These are phyloP conservation scores for Clohesyomyces aquaticus DNA, from an alignment of 495 filamentous ascomycete genomes.

Conservation along the genomic window DNA sequence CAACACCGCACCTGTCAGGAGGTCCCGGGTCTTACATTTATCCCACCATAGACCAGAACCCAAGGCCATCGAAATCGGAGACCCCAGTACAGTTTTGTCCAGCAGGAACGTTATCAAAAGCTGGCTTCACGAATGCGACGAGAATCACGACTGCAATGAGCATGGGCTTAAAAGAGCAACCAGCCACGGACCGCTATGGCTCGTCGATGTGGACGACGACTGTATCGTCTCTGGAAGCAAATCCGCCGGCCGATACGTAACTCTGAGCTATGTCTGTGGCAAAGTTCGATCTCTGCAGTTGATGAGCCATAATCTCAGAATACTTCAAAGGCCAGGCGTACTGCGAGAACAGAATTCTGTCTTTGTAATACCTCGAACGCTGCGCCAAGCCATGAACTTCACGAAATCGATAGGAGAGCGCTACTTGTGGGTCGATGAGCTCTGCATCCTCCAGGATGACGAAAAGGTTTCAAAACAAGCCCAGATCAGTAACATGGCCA, in stretches of 20 bases:
- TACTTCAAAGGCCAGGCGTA: not conserved
- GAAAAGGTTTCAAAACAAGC: not conserved
- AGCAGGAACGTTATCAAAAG: not conserved
- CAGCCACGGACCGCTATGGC: not conserved
- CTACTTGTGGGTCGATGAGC: not conserved
- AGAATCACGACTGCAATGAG: not conserved
- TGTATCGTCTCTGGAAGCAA: not conserved
- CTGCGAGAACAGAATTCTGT: not conserved
- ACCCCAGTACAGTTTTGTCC: not conserved
- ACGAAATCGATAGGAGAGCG: conserved; percentile 3
- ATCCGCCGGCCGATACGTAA: not conserved
- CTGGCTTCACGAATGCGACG: not conserved
- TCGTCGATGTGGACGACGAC: not conserved
- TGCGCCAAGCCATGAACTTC: not conserved
- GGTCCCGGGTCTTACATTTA: not conserved
- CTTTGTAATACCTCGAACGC: not conserved
- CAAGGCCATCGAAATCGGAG: not conserved
- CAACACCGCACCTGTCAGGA: not conserved
- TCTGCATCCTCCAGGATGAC: conserved; percentile 21
- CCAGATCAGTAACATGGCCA: conserved; percentile 5
- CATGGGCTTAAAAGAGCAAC: not conserved
- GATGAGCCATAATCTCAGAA: not conserved
- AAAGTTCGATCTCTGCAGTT: not conserved
- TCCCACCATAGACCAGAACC: not conserved
- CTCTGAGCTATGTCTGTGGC: not conserved